These are phyloP conservation scores for Annona squamosa DNA, from an alignment of 164 flowering plant species.

Conservation along the genomic window DNA sequence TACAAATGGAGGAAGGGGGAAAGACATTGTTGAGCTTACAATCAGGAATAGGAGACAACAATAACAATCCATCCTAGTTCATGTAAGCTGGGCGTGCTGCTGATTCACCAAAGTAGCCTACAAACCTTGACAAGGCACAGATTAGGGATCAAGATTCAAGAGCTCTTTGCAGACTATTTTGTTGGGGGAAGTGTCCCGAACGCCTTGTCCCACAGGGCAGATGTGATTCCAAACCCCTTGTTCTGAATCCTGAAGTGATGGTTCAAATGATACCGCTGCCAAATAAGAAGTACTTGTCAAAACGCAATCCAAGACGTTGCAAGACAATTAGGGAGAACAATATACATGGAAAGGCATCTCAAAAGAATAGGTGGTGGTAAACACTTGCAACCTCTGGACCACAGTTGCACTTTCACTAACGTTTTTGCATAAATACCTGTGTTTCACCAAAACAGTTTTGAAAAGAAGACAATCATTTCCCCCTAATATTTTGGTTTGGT, in stretches of 20 bases:
- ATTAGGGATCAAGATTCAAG: slow-evolving; percentile 13
- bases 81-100: neutral
- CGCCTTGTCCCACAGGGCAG: slow-evolving; percentile 75
- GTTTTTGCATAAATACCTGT: too few relatives aligned
- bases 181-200: slow-evolving; percentile 78
- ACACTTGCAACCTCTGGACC: too few relatives aligned
- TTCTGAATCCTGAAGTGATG: slow-evolving; percentile 86
- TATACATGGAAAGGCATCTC: too few relatives aligned
- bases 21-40: neutral
- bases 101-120: neutral
- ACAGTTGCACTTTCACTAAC: too few relatives aligned
- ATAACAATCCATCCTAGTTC: neutral
- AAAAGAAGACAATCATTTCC: too few relatives aligned
- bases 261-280: slow-evolving; percentile 84
- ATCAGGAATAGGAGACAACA: neutral
- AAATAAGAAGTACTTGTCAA: slow-evolving; percentile 1
- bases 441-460: too few relatives aligned
- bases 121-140: neutral
- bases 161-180: slow-evolving; percentile 31
- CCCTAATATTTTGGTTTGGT: too few relatives aligned
- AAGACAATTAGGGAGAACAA: too few relatives aligned
- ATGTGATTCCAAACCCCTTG: slow-evolving; percentile 89
- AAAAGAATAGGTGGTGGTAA: too few relatives aligned
- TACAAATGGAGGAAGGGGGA: neutral
- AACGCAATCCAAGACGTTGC: too few relatives aligned